phyloP scores from a whole-genome alignment of 805 yeast genomes.

The Cyberlindnera mrakii region DNA sequence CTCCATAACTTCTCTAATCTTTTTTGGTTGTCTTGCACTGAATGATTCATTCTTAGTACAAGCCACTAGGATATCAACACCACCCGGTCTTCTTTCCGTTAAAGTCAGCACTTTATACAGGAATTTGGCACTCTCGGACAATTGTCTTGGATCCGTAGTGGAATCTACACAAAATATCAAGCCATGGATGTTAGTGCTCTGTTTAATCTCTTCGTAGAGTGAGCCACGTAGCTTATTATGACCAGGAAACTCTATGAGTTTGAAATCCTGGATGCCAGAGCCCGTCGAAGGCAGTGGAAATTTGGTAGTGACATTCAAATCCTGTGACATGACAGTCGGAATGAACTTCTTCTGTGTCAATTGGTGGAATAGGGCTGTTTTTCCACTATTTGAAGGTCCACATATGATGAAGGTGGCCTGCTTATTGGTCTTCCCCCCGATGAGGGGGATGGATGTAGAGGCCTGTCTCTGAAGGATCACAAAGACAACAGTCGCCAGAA shows the following conservation, averaged over 20 bases:
- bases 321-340: conserved; percentile 46
- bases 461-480: conserved; percentile 1
- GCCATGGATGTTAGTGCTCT: conserved; percentile 49
- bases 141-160: conserved; percentile 42
- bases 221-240: conserved; percentile 65
- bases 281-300: conserved; percentile 36
- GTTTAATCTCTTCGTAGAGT: conserved; percentile 41
- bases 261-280: conserved; percentile 30
- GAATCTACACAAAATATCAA: conserved; percentile 76
- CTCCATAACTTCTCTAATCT: conserved; percentile 56
- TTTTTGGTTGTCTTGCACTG: conserved; percentile 65
- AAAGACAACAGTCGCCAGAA: neutral
- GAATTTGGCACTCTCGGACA: conserved; percentile 50
- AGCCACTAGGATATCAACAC: conserved; percentile 70
- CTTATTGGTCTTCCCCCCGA: conserved; percentile 15
- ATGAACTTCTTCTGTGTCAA: conserved; percentile 25
- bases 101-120: conserved; percentile 52
- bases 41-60: conserved; percentile 85
- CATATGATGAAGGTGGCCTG: conserved; percentile 55
- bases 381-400: conserved; percentile 64
- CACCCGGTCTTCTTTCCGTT: conserved; percentile 62
- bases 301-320: conserved; percentile 33
- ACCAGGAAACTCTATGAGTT: conserved; percentile 84
- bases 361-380: conserved; percentile 48
- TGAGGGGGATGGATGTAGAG: neutral